Evolutionary conservation across 208 protist genomes (phyloP).

Genomic region (Leptomonas seymouri): DNA sequence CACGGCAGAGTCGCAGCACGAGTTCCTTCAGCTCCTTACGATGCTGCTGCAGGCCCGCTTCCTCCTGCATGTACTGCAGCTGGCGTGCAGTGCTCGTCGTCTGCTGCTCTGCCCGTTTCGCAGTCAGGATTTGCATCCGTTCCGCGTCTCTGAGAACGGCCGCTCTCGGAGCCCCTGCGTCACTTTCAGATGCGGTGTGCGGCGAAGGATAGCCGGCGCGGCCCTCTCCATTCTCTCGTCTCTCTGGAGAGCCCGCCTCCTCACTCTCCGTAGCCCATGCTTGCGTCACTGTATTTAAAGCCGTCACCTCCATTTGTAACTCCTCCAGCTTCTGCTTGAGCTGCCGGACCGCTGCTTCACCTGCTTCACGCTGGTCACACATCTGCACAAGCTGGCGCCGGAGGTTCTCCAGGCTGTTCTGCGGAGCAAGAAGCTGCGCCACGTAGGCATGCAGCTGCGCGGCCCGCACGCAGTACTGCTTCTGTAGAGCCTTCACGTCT

Average conservation of each 20-base stretch:
- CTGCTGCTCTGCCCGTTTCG: conserved; percentile 7
- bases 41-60: conserved; percentile 8
- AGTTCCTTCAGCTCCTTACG: conserved; percentile 30
- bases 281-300: not conserved
- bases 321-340: not conserved
- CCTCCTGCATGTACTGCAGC: conserved; percentile 4
- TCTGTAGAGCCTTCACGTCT: conserved; percentile 25
- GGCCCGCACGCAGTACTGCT: conserved; percentile 19
- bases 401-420: conserved; percentile 20
- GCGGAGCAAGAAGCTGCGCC: conserved; percentile 18
- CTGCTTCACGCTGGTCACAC: not conserved
- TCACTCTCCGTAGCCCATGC: not conserved
- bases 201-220: no score
- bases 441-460: conserved; percentile 24
- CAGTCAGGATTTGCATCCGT: not conserved
- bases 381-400: conserved; percentile 9
- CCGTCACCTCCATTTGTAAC: not conserved
- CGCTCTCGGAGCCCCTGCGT: no score
- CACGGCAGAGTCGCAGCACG: conserved; percentile 36
- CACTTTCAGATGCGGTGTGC: no score
- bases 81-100: conserved; percentile 3
- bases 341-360: not conserved
- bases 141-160: not conserved
- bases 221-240: not conserved
- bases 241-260: not conserved